Percentiles rank a stretch among this genome's conserved stretches.
phyloP scores from a whole-genome alignment of 129 eudicot species.

The Heracleum sosnowskyi region DNA sequence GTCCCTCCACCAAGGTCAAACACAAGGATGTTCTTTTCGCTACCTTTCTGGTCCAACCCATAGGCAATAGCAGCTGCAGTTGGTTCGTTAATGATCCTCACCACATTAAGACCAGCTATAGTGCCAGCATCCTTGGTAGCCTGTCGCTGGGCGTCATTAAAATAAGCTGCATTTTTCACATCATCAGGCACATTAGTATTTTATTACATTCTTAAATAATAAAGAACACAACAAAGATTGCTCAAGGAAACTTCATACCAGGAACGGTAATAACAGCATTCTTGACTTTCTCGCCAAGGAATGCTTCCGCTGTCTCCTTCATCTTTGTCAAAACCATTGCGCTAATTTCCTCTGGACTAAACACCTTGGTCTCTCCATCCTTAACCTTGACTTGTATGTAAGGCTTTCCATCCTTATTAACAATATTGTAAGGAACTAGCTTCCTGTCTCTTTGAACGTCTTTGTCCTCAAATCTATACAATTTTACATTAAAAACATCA shows the following conservation, averaged over 20 bases:
- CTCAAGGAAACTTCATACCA: not conserved
- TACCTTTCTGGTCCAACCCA: not conserved
- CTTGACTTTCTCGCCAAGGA: not conserved
- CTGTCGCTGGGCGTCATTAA: constrained; percentile 1
- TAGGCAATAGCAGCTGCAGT: constrained; percentile 1
- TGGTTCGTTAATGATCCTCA: not conserved
- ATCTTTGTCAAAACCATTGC: constrained; percentile 6
- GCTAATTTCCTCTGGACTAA: not conserved
- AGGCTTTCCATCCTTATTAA: too few species aligned
- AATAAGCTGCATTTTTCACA: not conserved
- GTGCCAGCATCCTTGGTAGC: constrained; percentile 7
- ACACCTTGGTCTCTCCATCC: not conserved
- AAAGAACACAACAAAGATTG: not conserved
- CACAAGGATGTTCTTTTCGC: constrained; percentile 1
- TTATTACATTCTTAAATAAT: not conserved
- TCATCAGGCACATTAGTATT: not conserved
- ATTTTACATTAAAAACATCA: not conserved
- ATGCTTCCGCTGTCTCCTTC: constrained; percentile 6
- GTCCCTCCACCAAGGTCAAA: constrained; percentile 6
- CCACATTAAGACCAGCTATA: constrained; percentile 1
- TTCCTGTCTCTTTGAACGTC: too few species aligned
- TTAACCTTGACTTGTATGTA: too few species aligned
- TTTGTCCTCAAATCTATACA: not conserved
- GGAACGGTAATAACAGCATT: constrained; percentile 4
- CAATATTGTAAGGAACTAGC: too few species aligned